Percentiles rank a stretch among this genome's conserved stretches.
Evolutionary conservation across 352 stramenopile species (phyloP).

Genomic region (Pythium aquatile): DNA sequence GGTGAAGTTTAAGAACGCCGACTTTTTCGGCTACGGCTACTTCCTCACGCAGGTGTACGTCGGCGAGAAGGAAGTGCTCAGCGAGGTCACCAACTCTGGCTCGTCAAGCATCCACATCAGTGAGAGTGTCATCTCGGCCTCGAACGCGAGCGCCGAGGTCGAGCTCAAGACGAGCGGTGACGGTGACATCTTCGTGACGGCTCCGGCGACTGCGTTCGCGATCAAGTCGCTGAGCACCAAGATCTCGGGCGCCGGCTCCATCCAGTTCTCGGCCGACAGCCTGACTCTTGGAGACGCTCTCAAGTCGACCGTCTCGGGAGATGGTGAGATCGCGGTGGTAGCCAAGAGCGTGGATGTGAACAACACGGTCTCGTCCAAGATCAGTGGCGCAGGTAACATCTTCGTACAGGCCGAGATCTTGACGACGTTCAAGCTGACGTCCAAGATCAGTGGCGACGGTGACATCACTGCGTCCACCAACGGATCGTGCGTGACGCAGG

Average conservation of each 20-base stretch:
- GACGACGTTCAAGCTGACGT: conserved; percentile 32
- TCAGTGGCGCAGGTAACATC: conserved; percentile 19
- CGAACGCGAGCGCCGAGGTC: neutral
- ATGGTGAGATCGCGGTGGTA: conserved; percentile 15
- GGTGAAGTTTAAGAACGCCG: conserved; percentile 48
- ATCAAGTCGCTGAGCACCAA: conserved; percentile 39
- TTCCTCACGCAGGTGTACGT: conserved; percentile 54
- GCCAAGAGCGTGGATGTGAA: conserved; percentile 17
- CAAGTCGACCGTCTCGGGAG: conserved; percentile 20
- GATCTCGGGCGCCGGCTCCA: conserved; percentile 17
- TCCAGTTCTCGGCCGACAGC: conserved; percentile 38
- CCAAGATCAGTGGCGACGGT: conserved; percentile 49
- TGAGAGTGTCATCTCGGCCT: conserved; percentile 12
- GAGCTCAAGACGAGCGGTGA: conserved; percentile 10
- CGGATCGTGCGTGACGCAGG: conserved; percentile 45
- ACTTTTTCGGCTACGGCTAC: conserved; percentile 42
- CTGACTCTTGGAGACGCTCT: conserved; percentile 13
- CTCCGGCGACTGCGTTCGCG: conserved; percentile 33
- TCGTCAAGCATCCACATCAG: conserved; percentile 44
- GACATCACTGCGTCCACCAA: conserved; percentile 39
- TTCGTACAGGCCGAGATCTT: conserved; percentile 29
- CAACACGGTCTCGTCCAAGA: conserved; percentile 18
- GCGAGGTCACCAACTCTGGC: conserved; percentile 41
- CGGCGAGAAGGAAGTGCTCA: conserved; percentile 30
- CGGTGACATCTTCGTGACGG: conserved; percentile 16